Percentiles rank a stretch among this genome's conserved stretches.
These are phyloP conservation scores for Xylaria digitata DNA, from an alignment of 2,329 filamentous ascomycete species.

Conservation along the genomic window DNA sequence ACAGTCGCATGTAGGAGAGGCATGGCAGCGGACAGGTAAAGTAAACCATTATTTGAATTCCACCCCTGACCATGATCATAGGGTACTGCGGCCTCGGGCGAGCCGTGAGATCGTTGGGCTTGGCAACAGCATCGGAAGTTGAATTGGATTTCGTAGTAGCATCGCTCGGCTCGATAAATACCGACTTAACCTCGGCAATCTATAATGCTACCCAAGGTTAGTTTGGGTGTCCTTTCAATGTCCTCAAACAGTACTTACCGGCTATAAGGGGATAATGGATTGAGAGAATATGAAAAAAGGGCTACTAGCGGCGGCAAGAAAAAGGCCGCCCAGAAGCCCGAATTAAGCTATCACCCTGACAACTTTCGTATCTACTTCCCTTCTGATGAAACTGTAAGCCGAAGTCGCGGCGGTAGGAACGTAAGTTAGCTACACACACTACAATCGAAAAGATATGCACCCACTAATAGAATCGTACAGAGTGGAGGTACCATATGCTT, in stretches of 20 bases:
- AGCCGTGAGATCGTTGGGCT: conserved; percentile 72
- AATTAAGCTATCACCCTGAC: conserved; percentile 51
- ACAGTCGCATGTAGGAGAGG: conserved; percentile 64
- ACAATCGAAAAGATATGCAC: background rate
- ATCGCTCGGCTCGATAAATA: conserved; percentile 81
- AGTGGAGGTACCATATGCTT: conserved; percentile 86
- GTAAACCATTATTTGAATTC: conserved; percentile 43
- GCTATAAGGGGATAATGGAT: conserved; percentile 55
- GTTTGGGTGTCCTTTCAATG: conserved; percentile 27
- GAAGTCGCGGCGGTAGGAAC: conserved; percentile 70
- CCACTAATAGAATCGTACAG: conserved; percentile 52
- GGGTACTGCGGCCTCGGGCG: conserved; percentile 80
- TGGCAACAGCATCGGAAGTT: conserved; percentile 65
- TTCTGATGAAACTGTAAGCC: conserved; percentile 73
- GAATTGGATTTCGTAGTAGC: conserved; percentile 83
- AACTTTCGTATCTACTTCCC: conserved; percentile 84
- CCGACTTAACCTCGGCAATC: conserved; percentile 70
- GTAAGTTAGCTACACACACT: conserved; percentile 58
- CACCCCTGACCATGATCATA: conserved; percentile 45
- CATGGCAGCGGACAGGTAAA: conserved; percentile 57
- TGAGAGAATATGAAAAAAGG: conserved; percentile 59
- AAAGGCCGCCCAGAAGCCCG: conserved; percentile 44
- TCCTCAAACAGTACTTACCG: conserved; percentile 19
- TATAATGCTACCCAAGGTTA: conserved; percentile 67
- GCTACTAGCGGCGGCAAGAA: conserved; percentile 49